These are phyloP conservation scores for Pisolithus thermaeus DNA, from an alignment of 1,284 basidiomycete species.

Conservation along the genomic window DNA sequence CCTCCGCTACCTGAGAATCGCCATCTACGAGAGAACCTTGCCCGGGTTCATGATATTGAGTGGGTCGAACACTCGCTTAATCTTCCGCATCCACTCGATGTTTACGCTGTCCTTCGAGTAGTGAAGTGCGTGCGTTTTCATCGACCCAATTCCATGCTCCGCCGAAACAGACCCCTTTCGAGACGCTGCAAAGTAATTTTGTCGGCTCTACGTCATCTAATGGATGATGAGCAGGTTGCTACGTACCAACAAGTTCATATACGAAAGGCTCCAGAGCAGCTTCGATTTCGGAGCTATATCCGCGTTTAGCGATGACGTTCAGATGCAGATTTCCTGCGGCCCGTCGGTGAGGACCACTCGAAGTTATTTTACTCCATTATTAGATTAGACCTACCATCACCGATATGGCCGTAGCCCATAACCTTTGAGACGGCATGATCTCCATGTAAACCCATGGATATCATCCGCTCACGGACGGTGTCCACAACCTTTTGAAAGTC, in stretches of 20 bases:
- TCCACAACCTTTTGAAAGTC: slow-evolving; percentile 91
- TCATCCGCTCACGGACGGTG: slow-evolving; percentile 68
- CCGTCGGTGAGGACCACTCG: slow-evolving; percentile 1
- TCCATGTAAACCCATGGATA: slow-evolving; percentile 68
- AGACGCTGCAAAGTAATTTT: slow-evolving; percentile 37
- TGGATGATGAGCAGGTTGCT: slow-evolving; percentile 1
- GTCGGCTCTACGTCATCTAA: slow-evolving; percentile 1
- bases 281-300: slow-evolving; percentile 82
- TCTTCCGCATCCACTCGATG: slow-evolving; percentile 85
- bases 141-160: slow-evolving; percentile 92
- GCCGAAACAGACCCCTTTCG: slow-evolving; percentile 91
- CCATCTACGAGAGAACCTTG: slow-evolving; percentile 54
- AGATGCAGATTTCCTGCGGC: slow-evolving; percentile 85
- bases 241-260: slow-evolving; percentile 85
- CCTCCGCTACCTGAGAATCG: too few relatives aligned
- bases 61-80: slow-evolving; percentile 91
- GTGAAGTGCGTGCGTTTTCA: slow-evolving; percentile 89
- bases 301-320: slow-evolving; percentile 80
- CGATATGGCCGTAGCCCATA: slow-evolving; percentile 94
- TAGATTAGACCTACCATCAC: slow-evolving; percentile 70
- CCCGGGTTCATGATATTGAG: slow-evolving; percentile 89
- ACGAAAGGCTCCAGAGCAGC: slow-evolving; percentile 91
- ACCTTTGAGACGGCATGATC: slow-evolving; percentile 76
- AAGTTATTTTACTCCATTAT: not conserved
- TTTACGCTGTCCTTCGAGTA: slow-evolving; percentile 83